phyloP scores from a whole-genome alignment of 2,329 filamentous ascomycete genomes.

The Nannizzia gypsea region DNA sequence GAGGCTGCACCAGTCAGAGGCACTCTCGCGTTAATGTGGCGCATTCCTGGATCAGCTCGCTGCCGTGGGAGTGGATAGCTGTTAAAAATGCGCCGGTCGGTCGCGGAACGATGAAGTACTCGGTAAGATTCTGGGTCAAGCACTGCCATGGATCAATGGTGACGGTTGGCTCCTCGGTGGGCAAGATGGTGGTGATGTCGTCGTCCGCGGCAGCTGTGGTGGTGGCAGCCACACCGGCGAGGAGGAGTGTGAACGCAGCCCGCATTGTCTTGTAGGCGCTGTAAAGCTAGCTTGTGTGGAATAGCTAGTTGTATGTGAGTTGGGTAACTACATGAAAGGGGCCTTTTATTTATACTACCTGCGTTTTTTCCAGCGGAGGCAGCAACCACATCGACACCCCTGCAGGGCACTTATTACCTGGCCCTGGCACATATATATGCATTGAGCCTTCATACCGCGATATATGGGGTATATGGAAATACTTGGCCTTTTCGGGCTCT shows the following conservation, averaged over 20 bases:
- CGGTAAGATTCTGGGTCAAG: slow-evolving; percentile 4
- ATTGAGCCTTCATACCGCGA: not conserved
- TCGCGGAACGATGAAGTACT: slow-evolving; percentile 6
- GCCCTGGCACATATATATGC: not conserved
- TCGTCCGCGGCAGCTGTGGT: not conserved
- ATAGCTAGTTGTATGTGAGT: not conserved
- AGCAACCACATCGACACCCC: not conserved
- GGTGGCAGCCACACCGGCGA: not conserved
- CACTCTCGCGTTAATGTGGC: not conserved
- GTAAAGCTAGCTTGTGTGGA: not conserved
- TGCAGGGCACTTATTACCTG: not conserved
- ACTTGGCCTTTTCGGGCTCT: too few relatives aligned
- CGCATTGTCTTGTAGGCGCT: not conserved
- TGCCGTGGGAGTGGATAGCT: not conserved
- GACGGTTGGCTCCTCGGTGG: not conserved
- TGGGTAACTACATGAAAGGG: not conserved
- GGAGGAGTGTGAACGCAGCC: not conserved
- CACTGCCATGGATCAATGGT: slow-evolving; percentile 5
- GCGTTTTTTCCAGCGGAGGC: not conserved
- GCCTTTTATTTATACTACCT: not conserved
- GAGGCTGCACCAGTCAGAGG: slow-evolving; percentile 5
- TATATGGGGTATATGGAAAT: too few relatives aligned
- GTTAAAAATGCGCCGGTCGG: slow-evolving; percentile 1
- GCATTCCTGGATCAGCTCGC: slow-evolving; percentile 3
- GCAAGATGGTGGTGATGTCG: not conserved